Evolutionary conservation across 495 filamentous ascomycete species (phyloP).

Genomic region (Podospora bellae-mahoneyi): DNA sequence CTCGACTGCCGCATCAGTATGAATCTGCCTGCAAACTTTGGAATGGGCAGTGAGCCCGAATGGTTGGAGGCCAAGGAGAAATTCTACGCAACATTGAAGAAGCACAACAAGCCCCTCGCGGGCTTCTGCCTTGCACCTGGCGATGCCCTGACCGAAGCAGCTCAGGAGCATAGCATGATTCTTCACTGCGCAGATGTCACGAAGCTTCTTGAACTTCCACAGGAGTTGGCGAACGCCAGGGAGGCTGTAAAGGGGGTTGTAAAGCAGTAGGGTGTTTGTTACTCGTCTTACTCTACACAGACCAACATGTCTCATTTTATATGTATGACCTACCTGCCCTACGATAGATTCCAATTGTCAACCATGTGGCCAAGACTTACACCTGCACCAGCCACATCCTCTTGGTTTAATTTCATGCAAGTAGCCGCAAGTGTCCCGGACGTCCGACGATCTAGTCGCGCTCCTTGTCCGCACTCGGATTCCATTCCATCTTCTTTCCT

Average conservation of each 20-base stretch:
- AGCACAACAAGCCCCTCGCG: slow-evolving; percentile 41
- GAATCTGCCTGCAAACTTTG: slow-evolving; percentile 32
- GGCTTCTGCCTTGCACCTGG: slow-evolving; percentile 26
- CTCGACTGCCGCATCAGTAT: slow-evolving; percentile 44
- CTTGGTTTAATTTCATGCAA: too few species aligned
- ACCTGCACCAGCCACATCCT: too few species aligned
- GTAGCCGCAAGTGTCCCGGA: too few species aligned
- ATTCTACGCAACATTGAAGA: slow-evolving; percentile 36
- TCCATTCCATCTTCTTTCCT: too few species aligned
- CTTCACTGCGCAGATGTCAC: slow-evolving; percentile 28
- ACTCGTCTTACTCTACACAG: too few species aligned
- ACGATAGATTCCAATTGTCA: too few species aligned
- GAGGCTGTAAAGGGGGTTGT: slow-evolving; percentile 14
- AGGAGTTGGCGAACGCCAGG: slow-evolving; percentile 21
- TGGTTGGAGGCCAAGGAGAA: slow-evolving; percentile 36
- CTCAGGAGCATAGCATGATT: slow-evolving; percentile 27
- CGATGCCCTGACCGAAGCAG: slow-evolving; percentile 24
- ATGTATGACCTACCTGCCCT: too few species aligned
- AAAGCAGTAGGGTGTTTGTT: not conserved
- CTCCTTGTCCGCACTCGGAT: too few species aligned
- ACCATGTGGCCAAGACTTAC: too few species aligned
- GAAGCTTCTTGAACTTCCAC: slow-evolving; percentile 23
- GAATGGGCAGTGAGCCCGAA: slow-evolving; percentile 35
- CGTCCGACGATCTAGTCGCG: too few species aligned
- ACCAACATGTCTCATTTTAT: too few species aligned